phyloP scores from a whole-genome alignment of 495 filamentous ascomycete genomes.

The Endocarpon pusillum region DNA sequence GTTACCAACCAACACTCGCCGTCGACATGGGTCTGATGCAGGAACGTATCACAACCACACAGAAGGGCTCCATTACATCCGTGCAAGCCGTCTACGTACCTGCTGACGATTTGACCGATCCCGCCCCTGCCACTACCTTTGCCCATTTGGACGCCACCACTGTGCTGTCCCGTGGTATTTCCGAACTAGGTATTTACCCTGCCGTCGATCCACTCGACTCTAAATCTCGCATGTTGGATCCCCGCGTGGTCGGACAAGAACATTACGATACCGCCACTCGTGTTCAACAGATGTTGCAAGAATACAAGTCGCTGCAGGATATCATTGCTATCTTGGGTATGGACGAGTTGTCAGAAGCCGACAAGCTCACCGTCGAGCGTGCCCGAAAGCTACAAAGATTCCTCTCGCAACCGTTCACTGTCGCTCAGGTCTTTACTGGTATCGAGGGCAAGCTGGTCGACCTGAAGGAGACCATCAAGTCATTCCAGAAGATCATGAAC shows the following conservation, averaged over 20 bases:
- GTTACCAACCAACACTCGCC: conserved; percentile 98
- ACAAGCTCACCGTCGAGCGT: conserved; percentile 99
- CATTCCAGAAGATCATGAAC: conserved; percentile 93
- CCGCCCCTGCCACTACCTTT: conserved; percentile 98
- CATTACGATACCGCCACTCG: conserved; percentile 90
- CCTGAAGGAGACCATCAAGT: conserved; percentile 91
- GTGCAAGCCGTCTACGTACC: conserved; percentile 99
- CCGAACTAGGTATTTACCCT: conserved; percentile 99
- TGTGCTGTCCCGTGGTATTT: conserved; percentile 99
- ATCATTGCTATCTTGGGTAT: conserved; percentile 99
- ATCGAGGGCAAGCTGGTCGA: conserved; percentile 95
- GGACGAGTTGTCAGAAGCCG: conserved; percentile 96
- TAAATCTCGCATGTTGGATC: conserved; percentile 98
- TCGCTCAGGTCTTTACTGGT: conserved; percentile 97
- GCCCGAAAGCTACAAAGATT: conserved; percentile 99
- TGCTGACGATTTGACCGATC: conserved; percentile 99
- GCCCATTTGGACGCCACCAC: conserved; percentile 99
- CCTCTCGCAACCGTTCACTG: conserved; percentile 97
- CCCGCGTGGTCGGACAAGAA: conserved; percentile 91
- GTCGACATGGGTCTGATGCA: conserved; percentile 99
- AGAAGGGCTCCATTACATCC: conserved; percentile 98
- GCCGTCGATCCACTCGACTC: conserved; percentile 99
- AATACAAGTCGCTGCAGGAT: conserved; percentile 99
- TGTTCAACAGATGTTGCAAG: conserved; percentile 98
- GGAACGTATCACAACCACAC: conserved; percentile 99